Evolutionary conservation across 768 basidiomycete species (phyloP).

Genomic region (Kockovaella imperatae): DNA sequence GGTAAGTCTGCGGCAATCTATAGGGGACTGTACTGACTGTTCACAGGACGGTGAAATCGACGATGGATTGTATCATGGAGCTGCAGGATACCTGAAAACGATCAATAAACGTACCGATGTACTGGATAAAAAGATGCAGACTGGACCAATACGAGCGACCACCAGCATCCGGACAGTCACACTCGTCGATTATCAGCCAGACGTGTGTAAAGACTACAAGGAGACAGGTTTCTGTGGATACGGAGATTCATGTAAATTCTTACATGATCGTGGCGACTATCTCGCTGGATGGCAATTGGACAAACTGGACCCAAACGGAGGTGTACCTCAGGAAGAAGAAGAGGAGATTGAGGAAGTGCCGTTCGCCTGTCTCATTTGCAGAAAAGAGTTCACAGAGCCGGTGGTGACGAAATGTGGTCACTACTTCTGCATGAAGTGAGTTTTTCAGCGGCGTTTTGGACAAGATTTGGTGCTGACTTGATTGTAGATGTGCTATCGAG

Average conservation of each 20-base stretch:
- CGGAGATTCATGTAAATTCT: conserved; percentile 97
- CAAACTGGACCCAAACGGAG: conserved; percentile 65
- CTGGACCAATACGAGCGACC: conserved; percentile 67
- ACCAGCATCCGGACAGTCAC: conserved; percentile 85
- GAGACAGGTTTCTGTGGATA: conserved; percentile 99
- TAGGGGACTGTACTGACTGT: not conserved
- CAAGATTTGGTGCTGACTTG: not conserved
- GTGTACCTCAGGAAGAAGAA: conserved; percentile 34
- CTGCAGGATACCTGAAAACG: conserved; percentile 70
- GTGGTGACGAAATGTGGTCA: conserved; percentile 94
- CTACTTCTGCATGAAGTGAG: conserved; percentile 76
- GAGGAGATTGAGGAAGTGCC: conserved; percentile 68
- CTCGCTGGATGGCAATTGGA: conserved; percentile 99
- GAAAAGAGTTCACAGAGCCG: conserved; percentile 88
- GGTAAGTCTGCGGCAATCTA: conserved; percentile 13
- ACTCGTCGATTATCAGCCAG: conserved; percentile 93
- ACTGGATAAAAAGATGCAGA: conserved; percentile 72
- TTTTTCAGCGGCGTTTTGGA: conserved; percentile 3
- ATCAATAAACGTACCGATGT: conserved; percentile 69
- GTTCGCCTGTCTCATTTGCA: conserved; percentile 96
- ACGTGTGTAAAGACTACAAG: conserved; percentile 99
- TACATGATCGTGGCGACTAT: conserved; percentile 87
- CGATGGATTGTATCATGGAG: conserved; percentile 80
- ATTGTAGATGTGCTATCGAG: conserved; percentile 71
- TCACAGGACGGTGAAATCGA: conserved; percentile 57